A percentile compares a stretch with the other conserved stretches of the same genome.
These are phyloP conservation scores for Solanum pinnatisectum DNA, from an alignment of 257 asterid genomes.

Conservation along the genomic window DNA sequence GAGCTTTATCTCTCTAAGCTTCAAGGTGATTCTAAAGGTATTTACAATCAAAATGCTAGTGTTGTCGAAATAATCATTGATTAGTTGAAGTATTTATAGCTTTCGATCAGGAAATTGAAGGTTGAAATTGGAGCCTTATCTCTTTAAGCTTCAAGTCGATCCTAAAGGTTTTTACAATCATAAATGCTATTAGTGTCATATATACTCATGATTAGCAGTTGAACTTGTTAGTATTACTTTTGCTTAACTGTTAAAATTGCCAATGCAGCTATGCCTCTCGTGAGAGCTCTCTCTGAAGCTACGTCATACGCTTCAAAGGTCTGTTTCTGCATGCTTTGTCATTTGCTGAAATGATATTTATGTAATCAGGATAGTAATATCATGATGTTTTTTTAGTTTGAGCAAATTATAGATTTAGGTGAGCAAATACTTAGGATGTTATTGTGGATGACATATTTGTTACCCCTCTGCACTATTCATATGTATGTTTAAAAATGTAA, in stretches of 20 bases:
- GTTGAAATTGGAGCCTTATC: neutral
- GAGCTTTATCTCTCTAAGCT: neutral
- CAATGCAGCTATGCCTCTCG: constrained; percentile 13
- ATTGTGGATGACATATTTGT: neutral
- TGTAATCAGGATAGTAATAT: neutral
- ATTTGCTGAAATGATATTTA: neutral
- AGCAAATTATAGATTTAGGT: neutral
- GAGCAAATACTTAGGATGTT: neutral
- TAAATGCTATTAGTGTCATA: neutral
- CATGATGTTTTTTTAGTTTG: neutral
- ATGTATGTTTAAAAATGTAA: neutral
- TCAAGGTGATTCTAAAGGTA: neutral
- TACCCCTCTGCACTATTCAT: neutral
- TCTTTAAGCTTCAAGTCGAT: neutral
- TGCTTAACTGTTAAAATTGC: neutral
- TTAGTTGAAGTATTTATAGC: neutral
- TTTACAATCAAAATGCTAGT: neutral
- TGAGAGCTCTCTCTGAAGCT: constrained; percentile 22
- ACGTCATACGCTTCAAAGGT: constrained; percentile 24
- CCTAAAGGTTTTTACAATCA: neutral
- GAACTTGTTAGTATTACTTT: neutral
- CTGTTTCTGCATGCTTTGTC: neutral
- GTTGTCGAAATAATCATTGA: neutral
- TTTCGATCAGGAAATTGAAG: neutral
- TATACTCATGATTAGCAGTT: neutral